Percentiles rank a stretch among this genome's conserved stretches.
phyloP scores from a whole-genome alignment of 2,329 filamentous ascomycete species.

The Pseudopithomyces maydicus region DNA sequence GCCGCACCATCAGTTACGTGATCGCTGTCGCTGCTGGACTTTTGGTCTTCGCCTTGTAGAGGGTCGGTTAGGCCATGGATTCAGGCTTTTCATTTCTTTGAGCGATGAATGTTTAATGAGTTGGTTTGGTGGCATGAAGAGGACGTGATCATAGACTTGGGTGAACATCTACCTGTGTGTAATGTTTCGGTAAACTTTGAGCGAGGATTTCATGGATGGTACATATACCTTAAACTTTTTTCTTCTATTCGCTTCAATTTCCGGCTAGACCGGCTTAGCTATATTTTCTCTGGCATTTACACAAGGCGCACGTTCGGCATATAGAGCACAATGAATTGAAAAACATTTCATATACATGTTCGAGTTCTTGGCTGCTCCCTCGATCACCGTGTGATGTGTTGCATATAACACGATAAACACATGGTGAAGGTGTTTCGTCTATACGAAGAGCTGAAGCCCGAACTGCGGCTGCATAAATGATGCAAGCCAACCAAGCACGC shows the following conservation, averaged over 20 bases:
- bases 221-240: constrained; percentile 8
- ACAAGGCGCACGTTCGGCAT: neutral
- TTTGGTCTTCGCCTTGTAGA: constrained; percentile 32
- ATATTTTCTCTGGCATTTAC: neutral
- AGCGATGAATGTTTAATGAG: constrained; percentile 5
- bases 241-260: constrained; percentile 2
- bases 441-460: no score
- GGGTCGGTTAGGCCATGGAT: neutral
- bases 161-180: constrained; percentile 3
- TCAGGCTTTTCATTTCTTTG: neutral
- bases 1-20: constrained; percentile 27
- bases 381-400: no score
- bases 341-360: neutral
- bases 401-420: no score
- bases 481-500: neutral
- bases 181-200: neutral
- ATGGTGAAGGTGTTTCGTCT: no score
- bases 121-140: neutral
- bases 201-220: neutral
- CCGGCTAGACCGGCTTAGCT: constrained; percentile 3
- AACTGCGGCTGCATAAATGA: neutral
- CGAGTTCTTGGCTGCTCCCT: no score
- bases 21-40: constrained; percentile 28
- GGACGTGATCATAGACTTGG: constrained; percentile 1
- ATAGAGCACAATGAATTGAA: neutral